phyloP scores from a whole-genome alignment of 768 basidiomycete species.

The Hygrocybe coccinea region DNA sequence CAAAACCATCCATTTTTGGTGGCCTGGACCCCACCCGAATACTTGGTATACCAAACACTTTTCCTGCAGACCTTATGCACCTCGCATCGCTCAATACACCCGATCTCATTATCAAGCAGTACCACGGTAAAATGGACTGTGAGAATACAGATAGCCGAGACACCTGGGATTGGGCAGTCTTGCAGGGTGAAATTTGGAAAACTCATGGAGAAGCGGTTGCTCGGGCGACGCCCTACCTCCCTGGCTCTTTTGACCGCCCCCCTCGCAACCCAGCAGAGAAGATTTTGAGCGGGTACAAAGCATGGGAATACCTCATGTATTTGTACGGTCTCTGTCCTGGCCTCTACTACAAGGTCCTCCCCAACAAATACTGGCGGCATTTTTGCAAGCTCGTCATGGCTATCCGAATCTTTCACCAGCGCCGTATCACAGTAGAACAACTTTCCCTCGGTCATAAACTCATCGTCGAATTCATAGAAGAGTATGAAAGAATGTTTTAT shows the following conservation, averaged over 20 bases:
- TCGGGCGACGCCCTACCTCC: conserved; percentile 18
- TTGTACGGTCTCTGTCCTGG: conserved; percentile 13
- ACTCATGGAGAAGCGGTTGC: conserved; percentile 27
- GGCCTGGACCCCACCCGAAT: conserved; percentile 20
- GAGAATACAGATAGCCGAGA: conserved; percentile 18
- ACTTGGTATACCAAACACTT: conserved; percentile 31
- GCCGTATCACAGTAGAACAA: not conserved
- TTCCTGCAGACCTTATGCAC: conserved; percentile 43
- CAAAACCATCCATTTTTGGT: conserved; percentile 23
- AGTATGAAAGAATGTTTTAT: conserved; percentile 9
- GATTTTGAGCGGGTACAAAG: conserved; percentile 19
- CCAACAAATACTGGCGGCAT: conserved; percentile 8
- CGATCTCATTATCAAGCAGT: conserved; percentile 33
- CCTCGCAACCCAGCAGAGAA: conserved; percentile 15
- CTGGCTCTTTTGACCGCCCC: conserved; percentile 30
- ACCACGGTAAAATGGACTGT: conserved; percentile 28
- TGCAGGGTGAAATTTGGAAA: conserved; percentile 20
- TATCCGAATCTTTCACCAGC: conserved; percentile 9
- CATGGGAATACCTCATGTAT: conserved; percentile 12
- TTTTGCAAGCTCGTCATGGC: conserved; percentile 16
- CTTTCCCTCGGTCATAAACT: conserved; percentile 1
- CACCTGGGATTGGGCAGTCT: conserved; percentile 21
- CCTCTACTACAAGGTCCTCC: conserved; percentile 10
- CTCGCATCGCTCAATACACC: conserved; percentile 31
- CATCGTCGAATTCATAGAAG: conserved; percentile 7